phyloP scores from a whole-genome alignment of 225 moss, liverwort and hornwort species.

The Straminergon stramineum region DNA sequence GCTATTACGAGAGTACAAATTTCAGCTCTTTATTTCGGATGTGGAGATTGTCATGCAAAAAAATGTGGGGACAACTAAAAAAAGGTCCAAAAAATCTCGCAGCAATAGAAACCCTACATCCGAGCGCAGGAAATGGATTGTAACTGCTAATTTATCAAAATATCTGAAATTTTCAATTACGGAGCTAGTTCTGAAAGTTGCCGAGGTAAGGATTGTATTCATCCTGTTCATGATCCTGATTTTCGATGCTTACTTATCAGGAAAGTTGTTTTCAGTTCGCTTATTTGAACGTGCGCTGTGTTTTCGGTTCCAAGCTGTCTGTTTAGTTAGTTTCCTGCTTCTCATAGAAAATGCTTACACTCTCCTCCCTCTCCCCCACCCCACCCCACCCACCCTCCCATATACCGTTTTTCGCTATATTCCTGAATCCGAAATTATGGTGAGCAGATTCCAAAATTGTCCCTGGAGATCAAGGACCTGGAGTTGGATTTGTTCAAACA shows the following conservation, averaged over 20 bases:
- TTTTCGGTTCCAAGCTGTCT: background rate
- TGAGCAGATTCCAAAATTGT: conserved; percentile 61
- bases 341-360: background rate
- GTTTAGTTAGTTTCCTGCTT: background rate
- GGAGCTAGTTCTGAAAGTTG: conserved; percentile 55
- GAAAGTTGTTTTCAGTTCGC: background rate
- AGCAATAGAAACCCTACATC: conserved; percentile 41
- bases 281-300: background rate
- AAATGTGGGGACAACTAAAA: conserved; percentile 26
- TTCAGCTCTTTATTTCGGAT: conserved; percentile 83
- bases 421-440: conserved; percentile 6
- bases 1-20: conserved; percentile 64
- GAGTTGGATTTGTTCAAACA: conserved; percentile 68
- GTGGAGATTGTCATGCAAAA: conserved; percentile 71
- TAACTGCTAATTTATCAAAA: conserved; percentile 62
- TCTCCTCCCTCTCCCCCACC: background rate
- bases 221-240: background rate
- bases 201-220: conserved; percentile 27
- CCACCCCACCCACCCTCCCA: background rate
- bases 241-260: background rate
- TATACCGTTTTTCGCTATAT: background rate
- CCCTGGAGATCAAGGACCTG: conserved; percentile 75
- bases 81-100: conserved; percentile 34
- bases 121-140: conserved; percentile 63
- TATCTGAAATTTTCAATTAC: conserved; percentile 64